Evolutionary conservation across 2,329 filamentous ascomycete species (phyloP).

Genomic region (Nemania sp.): DNA sequence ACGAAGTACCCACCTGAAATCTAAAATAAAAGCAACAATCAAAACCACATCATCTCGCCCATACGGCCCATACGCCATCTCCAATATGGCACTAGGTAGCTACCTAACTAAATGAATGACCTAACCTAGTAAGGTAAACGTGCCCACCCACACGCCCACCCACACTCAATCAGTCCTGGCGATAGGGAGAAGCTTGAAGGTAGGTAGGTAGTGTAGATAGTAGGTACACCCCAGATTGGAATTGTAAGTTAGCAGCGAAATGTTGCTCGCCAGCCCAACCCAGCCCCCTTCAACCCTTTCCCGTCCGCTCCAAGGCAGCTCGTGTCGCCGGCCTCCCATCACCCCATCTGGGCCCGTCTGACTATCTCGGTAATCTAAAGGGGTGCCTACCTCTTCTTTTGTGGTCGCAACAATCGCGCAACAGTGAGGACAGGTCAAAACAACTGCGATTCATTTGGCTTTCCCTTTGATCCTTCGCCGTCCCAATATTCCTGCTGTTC

Average conservation of each 20-base stretch:
- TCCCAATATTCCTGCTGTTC: conserved; percentile 1
- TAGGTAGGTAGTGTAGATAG: no score
- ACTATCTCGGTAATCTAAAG: neutral
- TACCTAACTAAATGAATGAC: no score
- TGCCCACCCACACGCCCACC: conserved; percentile 19
- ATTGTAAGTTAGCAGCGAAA: conserved; percentile 21
- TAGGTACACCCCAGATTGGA: conserved; percentile 18
- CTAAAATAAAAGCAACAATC: conserved; percentile 21
- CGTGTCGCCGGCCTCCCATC: conserved; percentile 2
- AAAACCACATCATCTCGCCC: conserved; percentile 23
- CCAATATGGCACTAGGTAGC: conserved; percentile 7
- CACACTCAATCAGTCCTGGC: conserved; percentile 10
- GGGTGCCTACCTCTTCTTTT: conserved; percentile 4
- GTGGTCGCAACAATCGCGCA: conserved; percentile 26
- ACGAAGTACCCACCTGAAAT: neutral
- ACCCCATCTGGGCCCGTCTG: neutral
- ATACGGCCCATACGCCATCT: neutral
- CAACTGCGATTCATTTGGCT: conserved; percentile 20
- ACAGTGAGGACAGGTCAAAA: conserved; percentile 7
- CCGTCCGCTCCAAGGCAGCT: conserved; percentile 14
- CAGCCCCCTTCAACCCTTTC: conserved; percentile 5
- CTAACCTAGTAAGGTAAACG: no score
- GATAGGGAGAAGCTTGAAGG: no score
- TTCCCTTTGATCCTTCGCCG: conserved; percentile 19
- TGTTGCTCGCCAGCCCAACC: conserved; percentile 10